Evolutionary conservation across 441 rosid species (phyloP), one percentile per base, ranked within the genome.

Genomic region (Pelargonium cotyledonis): DNA sequence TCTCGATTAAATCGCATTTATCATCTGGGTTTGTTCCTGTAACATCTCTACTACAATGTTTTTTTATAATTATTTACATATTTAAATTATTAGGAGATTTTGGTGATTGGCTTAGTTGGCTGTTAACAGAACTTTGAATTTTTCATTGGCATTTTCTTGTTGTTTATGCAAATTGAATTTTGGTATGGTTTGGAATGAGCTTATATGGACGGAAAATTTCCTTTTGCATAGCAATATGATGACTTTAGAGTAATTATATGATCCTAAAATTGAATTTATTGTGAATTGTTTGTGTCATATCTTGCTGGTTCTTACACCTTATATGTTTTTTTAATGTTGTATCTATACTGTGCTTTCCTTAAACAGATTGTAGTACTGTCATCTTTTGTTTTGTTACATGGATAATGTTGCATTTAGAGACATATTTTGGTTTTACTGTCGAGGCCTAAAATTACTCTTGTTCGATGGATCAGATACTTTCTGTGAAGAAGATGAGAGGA

Each of bases 401-500:
- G 15, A 4, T 10, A 7, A 49, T 49, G 55, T 49, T 12, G 15
- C 5, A 12, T 49, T 49, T 4, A 11, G n/a, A 10, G 15, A 11
- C 55, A 5, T 7, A 10, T 49, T 5, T 49, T 4, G 55, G n/a
- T 49, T 49, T 49, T 11, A 12, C 15, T 49, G n/a, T 14, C 16
- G 14, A 12, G 12, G 15, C 12, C 41, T 8, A 23, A 69, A 44
- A 18, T 49, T 49, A 35, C 16, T 15, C 12, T 77, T 69, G 43
- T 66, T 38, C 47, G 58, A 74, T 73, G 60, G 68, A 66, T 74
- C 75, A 77, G 86, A 70, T 57, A 67, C 66, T 71, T 67, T 62
- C 44, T 35, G 58, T 23, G 55, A 29, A 55, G 67, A 86, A 80
- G 77, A 95, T 91, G 99, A 95, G 91, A 80, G 97, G 97, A 74